Evolutionary conservation across 495 filamentous ascomycete genomes (phyloP), one percentile per base, ranked within the genome.

Genomic region (Rhizodiscina lignyota): DNA sequence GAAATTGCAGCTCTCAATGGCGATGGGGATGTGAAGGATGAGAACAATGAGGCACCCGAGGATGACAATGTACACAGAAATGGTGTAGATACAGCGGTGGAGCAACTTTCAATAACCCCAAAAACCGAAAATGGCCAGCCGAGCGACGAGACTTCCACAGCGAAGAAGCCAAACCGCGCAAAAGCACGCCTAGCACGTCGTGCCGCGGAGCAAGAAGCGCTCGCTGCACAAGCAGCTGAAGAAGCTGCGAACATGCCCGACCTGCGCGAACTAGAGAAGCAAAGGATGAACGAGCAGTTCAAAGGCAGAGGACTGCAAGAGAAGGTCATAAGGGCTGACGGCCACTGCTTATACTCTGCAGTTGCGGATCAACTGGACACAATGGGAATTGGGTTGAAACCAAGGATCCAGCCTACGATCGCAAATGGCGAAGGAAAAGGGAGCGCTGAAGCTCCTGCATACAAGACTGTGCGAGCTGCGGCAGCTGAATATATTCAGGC

Each of bases 311-410:
- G 60, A 2, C 60, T 96, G 21, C 65, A 59, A 16, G 85, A 96
- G 60, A 66, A 79, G 35, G 72, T 79, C 37, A 83, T 96, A 19
- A 70, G 65, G 13, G 84, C 89, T 1, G 87, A 97, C 49, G 89
- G 89, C 0, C 89, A 97, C 50, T 97, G 89, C 53, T 63, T 97
- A n/a, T 97, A 93, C 59, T 76, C 82, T 4, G 85, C 91, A 1
- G 64, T 97, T 29, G 86, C 87, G 27, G 81, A 85, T 50, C 85
- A 93, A 57, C 60, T 94, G 27, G 52, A 50, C 20, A 52, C 55
- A 18, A 38, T 56, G 10, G 59, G 54, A 3, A 47, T 75, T 8
- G 68, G 61, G 2, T 49, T 69, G 37, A 58, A 53, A 34, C 66
- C 68, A 13, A 45, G 38, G 30, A 46, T 55, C 16, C 22, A 40